Evolutionary conservation across 768 basidiomycete species (phyloP).

Genomic region (Termitomyces sp.): DNA sequence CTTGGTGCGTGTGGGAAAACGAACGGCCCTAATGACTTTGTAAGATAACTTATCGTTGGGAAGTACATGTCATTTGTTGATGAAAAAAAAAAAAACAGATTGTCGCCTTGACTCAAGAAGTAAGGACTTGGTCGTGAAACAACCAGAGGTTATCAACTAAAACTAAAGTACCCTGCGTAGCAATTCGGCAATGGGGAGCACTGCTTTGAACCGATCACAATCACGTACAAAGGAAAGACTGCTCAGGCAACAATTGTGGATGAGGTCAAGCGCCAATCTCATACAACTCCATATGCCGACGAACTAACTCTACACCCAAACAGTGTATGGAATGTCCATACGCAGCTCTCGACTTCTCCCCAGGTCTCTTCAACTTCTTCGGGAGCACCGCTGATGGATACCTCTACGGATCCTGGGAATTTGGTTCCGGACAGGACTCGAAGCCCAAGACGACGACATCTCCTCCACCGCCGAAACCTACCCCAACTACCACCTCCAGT

Average conservation of each 20-base stretch:
- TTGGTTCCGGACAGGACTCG: constrained; percentile 13
- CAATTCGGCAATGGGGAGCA: constrained; percentile 8
- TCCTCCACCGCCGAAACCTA: constrained; percentile 16
- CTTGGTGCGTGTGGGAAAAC: background rate
- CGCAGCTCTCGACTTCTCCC: constrained; percentile 46
- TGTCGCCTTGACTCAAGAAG: background rate
- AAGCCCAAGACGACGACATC: constrained; percentile 5
- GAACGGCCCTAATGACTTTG: background rate
- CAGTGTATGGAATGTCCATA: constrained; percentile 49
- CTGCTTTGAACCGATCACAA: constrained; percentile 50
- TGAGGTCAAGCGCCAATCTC: constrained; percentile 26
- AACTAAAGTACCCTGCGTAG: background rate
- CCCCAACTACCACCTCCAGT: constrained; percentile 5
- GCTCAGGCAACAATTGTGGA: constrained; percentile 39
- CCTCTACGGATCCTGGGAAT: constrained; percentile 42
- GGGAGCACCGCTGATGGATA: constrained; percentile 30
- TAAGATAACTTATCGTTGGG: background rate
- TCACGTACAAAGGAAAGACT: constrained; percentile 44
- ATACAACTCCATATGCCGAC: no score
- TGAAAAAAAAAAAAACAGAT: background rate
- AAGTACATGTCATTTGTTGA: background rate
- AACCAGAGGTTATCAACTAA: background rate
- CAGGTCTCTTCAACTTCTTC: constrained; percentile 45
- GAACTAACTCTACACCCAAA: background rate
- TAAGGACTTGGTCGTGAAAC: background rate